phyloP scores from a whole-genome alignment of 2,329 filamentous ascomycete genomes.

The Botrytis hyacinthi region DNA sequence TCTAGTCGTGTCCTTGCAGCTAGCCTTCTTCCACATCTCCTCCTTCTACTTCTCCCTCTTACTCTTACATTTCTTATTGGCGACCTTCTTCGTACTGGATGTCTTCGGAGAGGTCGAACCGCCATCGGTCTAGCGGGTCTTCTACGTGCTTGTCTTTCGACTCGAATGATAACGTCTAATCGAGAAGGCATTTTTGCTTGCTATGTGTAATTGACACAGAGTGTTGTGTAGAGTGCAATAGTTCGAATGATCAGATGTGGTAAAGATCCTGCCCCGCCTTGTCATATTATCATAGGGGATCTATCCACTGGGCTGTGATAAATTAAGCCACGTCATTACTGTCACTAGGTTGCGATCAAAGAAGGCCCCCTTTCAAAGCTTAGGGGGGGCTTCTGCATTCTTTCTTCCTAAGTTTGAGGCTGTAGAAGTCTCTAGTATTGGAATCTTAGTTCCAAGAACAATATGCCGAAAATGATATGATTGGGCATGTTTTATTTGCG shows the following conservation, averaged over 20 bases:
- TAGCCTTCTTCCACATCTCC: neutral
- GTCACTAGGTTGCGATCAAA: neutral
- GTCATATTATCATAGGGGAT: neutral
- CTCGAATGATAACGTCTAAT: slow-evolving; percentile 7
- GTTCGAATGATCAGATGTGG: neutral
- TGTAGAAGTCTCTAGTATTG: neutral
- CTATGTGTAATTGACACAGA: neutral
- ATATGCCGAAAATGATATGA: neutral
- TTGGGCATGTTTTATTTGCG: neutral
- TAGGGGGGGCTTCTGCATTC: neutral
- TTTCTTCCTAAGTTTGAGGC: neutral
- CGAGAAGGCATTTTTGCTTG: neutral
- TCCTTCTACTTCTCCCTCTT: neutral
- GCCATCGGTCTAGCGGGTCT: neutral
- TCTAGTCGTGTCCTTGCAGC: slow-evolving; percentile 1
- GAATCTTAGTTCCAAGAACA: neutral
- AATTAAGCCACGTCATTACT: neutral
- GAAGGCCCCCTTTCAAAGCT: neutral
- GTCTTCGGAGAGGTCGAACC: neutral
- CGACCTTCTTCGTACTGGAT: neutral
- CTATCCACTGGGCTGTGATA: neutral
- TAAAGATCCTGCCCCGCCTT: neutral
- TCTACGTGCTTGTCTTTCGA: neutral
- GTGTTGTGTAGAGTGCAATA: neutral
- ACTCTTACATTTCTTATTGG: neutral